Evolutionary conservation across 2,329 filamentous ascomycete genomes (phyloP).

Genomic region (Calonectria montana): DNA sequence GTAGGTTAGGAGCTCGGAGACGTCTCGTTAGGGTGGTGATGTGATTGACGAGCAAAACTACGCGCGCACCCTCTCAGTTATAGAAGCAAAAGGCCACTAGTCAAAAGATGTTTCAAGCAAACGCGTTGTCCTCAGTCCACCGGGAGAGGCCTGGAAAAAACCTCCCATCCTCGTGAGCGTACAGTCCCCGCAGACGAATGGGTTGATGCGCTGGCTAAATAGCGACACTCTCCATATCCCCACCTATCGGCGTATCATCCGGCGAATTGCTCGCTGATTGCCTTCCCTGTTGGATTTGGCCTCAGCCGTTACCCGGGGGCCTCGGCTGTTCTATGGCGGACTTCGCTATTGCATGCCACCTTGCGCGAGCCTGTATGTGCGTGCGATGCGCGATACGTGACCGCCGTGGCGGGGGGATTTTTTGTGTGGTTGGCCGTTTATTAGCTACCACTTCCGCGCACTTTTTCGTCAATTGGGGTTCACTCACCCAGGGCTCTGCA

Average conservation of each 20-base stretch:
- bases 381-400: neutral
- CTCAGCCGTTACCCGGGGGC: neutral
- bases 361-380: neutral
- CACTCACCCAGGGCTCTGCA: neutral
- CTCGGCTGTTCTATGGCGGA: neutral
- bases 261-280: constrained; percentile 26
- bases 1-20: neutral
- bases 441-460: neutral
- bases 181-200: constrained; percentile 10
- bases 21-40: neutral
- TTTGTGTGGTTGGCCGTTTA: neutral
- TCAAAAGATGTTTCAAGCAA: neutral
- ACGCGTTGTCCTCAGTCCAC: constrained; percentile 4
- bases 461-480: neutral
- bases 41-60: neutral
- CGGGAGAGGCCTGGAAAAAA: neutral
- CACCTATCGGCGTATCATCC: constrained; percentile 40
- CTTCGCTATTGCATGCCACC: neutral
- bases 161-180: constrained; percentile 7
- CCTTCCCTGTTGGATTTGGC: constrained; percentile 8
- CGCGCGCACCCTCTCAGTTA: neutral
- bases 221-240: constrained; percentile 31
- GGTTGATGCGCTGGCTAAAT: constrained; percentile 28
- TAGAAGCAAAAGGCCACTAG: neutral
- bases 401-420: neutral